Percentiles rank a stretch among this genome's conserved stretches.
Evolutionary conservation across 352 stramenopile genomes (phyloP).

Genomic region (Pythium dissotocum): DNA sequence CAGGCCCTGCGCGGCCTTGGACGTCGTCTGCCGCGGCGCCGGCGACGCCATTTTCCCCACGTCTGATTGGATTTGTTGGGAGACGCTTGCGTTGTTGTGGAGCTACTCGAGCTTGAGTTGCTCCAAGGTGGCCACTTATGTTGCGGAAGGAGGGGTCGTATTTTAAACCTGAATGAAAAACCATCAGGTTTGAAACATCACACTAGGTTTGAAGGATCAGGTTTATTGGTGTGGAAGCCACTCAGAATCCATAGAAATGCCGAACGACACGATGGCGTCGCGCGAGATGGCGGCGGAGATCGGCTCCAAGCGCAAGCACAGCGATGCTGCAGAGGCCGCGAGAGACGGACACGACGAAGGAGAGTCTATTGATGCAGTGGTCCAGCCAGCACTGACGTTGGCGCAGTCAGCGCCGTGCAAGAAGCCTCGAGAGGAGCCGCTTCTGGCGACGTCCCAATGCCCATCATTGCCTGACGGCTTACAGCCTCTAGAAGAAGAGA

Average conservation of each 20-base stretch:
- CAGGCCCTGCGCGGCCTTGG: conserved; percentile 30
- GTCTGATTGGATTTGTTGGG: not conserved
- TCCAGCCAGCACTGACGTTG: not conserved
- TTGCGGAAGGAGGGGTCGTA: not conserved
- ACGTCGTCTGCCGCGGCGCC: conserved; percentile 23
- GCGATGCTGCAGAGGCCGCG: not conserved
- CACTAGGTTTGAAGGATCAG: not conserved
- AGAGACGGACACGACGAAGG: no score
- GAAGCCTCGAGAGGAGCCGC: not conserved
- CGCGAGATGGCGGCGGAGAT: not conserved
- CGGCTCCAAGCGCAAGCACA: conserved; percentile 9
- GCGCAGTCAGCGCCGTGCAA: not conserved
- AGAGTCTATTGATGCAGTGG: not conserved
- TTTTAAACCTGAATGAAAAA: not conserved
- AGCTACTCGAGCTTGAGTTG: not conserved
- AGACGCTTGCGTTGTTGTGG: not conserved
- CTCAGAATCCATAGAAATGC: not conserved
- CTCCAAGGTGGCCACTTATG: not conserved
- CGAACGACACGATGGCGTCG: not conserved
- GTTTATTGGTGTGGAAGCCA: not conserved
- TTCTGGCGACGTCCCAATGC: not conserved
- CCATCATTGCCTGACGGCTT: not conserved
- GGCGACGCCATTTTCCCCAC: conserved; percentile 13
- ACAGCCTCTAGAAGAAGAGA: not conserved
- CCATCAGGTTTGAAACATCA: not conserved